Evolutionary conservation across 2,329 filamentous ascomycete species (phyloP).

Genomic region (Microascus cirrosus): DNA sequence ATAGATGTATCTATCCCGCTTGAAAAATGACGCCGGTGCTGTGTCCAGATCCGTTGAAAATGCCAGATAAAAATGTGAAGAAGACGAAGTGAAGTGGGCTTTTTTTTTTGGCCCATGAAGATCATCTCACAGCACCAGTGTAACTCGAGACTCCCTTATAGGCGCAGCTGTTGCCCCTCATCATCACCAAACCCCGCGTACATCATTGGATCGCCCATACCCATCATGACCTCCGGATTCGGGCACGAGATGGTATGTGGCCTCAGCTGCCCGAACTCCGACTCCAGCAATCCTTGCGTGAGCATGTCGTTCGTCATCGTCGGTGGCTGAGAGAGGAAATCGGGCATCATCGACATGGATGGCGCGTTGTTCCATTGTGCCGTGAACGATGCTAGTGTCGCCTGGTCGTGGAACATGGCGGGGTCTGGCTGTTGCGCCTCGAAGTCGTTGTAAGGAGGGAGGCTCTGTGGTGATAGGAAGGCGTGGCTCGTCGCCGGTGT

Average conservation of each 20-base stretch:
- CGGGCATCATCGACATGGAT: conserved; percentile 17
- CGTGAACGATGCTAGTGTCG: conserved; percentile 19
- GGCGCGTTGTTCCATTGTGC: conserved; percentile 13
- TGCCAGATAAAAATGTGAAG: background rate
- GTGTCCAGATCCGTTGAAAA: background rate
- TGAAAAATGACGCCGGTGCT: background rate
- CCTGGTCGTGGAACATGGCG: conserved; percentile 22
- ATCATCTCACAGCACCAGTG: background rate
- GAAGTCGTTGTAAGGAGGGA: conserved; percentile 30
- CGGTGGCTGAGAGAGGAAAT: conserved; percentile 28
- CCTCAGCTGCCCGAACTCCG: conserved; percentile 43
- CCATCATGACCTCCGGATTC: conserved; percentile 45
- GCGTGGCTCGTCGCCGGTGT: conserved; percentile 27
- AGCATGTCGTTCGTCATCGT: conserved; percentile 32
- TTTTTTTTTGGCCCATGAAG: too few species aligned
- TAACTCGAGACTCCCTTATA: background rate
- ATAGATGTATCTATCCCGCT: background rate
- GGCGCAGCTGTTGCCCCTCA: conserved; percentile 2
- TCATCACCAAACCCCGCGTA: conserved; percentile 34
- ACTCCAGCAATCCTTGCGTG: conserved; percentile 37
- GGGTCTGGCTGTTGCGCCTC: conserved; percentile 19
- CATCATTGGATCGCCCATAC: conserved; percentile 48
- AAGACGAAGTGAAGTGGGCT: background rate
- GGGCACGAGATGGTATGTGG: conserved; percentile 40
- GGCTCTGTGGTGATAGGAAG: conserved; percentile 43